A percentile compares a stretch with the other conserved stretches of the same genome.
Conservation (phyloP, 140 eudicot genomes). For the Flaveria floridana region DNA sequence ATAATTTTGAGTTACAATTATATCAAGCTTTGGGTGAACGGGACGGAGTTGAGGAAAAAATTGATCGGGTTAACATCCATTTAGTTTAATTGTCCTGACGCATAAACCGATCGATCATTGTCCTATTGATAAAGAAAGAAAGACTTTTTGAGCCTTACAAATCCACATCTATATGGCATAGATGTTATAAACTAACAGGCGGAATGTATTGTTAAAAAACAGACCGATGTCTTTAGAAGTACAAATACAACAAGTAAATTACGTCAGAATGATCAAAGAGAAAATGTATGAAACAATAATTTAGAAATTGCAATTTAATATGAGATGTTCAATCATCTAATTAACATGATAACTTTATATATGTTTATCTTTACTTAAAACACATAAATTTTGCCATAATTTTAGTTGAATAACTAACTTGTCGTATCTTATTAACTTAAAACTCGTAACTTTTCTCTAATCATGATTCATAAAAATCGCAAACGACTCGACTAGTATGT, state of each 20-base stretch:
- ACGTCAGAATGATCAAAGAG: neutral
- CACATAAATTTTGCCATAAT: neutral
- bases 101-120: neutral
- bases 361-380: neutral
- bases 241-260: too few species aligned
- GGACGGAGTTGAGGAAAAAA: neutral
- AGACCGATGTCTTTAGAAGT: neutral
- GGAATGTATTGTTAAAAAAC: too few species aligned
- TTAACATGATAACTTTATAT: neutral
- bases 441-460: constrained; percentile 3
- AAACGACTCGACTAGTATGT: neutral
- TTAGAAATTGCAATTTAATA: too few species aligned
- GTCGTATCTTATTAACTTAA: neutral
- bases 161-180: too few species aligned
- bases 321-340: neutral
- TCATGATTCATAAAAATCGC: constrained; percentile 4
- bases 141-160: neutral
- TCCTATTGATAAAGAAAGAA: neutral
- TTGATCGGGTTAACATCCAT: neutral
- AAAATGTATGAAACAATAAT: too few species aligned
- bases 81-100: neutral
- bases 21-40: neutral
- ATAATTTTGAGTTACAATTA: neutral
- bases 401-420: neutral
- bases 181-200: too few species aligned